Conservation (phyloP, 2,329 filamentous ascomycete genomes). For the Cadophora sp. region DNA sequence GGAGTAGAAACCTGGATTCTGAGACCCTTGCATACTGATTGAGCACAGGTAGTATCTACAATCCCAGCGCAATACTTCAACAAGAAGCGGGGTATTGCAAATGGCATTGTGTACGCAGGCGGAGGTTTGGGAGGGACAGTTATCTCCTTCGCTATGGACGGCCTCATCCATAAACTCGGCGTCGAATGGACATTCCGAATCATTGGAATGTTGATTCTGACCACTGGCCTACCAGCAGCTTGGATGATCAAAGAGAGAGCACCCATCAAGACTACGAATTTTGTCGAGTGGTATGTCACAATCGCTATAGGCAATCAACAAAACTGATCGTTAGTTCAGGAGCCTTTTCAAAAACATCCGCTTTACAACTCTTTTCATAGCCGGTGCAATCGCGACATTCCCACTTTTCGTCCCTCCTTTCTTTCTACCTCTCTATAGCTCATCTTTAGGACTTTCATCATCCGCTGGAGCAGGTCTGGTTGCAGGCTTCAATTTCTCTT, state of each 20-base stretch:
- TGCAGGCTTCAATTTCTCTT: conserved; percentile 66
- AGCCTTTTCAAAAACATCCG: conserved; percentile 57
- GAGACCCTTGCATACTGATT: neutral
- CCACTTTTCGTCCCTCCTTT: conserved; percentile 66
- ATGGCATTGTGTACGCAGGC: conserved; percentile 59
- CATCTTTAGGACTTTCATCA: conserved; percentile 60
- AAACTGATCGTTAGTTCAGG: conserved; percentile 42
- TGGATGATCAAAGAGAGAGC: conserved; percentile 58
- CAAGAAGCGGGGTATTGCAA: conserved; percentile 59
- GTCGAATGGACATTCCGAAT: conserved; percentile 59
- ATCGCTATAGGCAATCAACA: neutral
- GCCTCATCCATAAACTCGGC: conserved; percentile 53
- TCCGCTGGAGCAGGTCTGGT: conserved; percentile 61
- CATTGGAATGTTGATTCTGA: conserved; percentile 57
- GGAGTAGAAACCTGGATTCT: neutral
- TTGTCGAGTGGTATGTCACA: conserved; percentile 57
- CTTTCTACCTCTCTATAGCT: conserved; percentile 63
- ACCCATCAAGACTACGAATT: conserved; percentile 46
- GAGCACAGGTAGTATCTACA: conserved; percentile 51
- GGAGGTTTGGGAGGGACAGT: conserved; percentile 63
- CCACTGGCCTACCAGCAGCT: conserved; percentile 61
- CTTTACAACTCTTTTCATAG: conserved; percentile 60
- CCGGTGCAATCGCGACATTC: conserved; percentile 63
- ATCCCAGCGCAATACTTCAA: conserved; percentile 62
- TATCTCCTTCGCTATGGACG: conserved; percentile 57